Conservation (phyloP, 2,329 filamentous ascomycete genomes). For the Fusarium multiceps region DNA sequence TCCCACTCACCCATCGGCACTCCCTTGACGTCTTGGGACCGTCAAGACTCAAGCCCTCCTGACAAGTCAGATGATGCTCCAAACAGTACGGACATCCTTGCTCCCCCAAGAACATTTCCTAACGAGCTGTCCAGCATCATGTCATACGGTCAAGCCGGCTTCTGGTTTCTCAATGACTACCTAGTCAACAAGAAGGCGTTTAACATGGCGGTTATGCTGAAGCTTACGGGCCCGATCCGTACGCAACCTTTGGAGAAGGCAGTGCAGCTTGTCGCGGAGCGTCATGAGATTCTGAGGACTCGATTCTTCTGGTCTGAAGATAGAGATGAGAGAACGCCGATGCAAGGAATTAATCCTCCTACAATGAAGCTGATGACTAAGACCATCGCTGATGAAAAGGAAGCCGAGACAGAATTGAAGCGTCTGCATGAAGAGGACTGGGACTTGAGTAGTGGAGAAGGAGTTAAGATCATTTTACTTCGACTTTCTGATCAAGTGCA, state of each 20-base stretch:
- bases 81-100: background rate
- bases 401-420: background rate
- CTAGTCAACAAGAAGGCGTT: conserved; percentile 53
- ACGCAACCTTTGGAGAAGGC: background rate
- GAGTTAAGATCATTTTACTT: background rate
- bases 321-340: background rate
- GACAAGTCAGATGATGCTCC: background rate
- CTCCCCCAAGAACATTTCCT: background rate
- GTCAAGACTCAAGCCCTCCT: background rate
- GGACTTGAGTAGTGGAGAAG: background rate
- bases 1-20: background rate
- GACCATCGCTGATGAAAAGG: background rate
- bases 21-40: background rate
- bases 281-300: background rate
- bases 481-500: background rate
- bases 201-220: conserved; percentile 45
- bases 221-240: background rate
- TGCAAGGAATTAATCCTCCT: background rate
- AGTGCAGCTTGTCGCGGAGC: background rate
- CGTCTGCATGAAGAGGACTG: background rate
- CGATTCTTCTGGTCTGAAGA: background rate
- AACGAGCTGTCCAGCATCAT: conserved; percentile 35
- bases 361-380: background rate
- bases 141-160: conserved; percentile 55
- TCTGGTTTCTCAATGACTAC: conserved; percentile 54